phyloP scores from a whole-genome alignment of 345 rosid genomes.

The Iberis pinnata region DNA sequence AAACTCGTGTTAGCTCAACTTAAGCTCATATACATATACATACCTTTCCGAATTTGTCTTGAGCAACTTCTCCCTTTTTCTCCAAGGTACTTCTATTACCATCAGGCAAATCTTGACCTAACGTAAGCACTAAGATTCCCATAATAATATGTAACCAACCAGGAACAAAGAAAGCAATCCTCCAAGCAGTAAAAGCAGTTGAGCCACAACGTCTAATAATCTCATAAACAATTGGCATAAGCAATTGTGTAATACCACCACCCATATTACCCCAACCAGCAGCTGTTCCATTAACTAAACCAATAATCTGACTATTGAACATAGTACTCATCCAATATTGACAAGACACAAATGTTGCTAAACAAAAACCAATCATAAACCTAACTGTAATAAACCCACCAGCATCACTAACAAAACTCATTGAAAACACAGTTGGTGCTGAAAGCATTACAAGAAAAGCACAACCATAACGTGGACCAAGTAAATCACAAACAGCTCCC shows the following conservation, averaged over 20 bases:
- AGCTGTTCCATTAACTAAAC: constrained; percentile 69
- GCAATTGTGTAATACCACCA: constrained; percentile 62
- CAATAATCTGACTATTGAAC: constrained; percentile 70
- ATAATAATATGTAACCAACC: constrained; percentile 55
- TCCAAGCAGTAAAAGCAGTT: constrained; percentile 70
- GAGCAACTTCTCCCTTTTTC: constrained; percentile 52
- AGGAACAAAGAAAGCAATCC: constrained; percentile 67
- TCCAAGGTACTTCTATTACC: constrained; percentile 53
- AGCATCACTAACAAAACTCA: constrained; percentile 46
- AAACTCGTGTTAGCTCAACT: no score
- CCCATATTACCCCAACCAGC: constrained; percentile 94
- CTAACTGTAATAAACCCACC: constrained; percentile 54
- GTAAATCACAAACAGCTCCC: constrained; percentile 70
- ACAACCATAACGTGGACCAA: constrained; percentile 68
- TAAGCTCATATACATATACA: no score
- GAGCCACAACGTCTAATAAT: constrained; percentile 43
- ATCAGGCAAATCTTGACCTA: constrained; percentile 81
- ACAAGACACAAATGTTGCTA: constrained; percentile 80
- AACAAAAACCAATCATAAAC: constrained; percentile 79
- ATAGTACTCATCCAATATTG: constrained; percentile 91
- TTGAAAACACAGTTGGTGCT: constrained; percentile 70
- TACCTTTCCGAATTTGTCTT: constrained; percentile 67
- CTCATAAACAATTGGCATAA: constrained; percentile 68
- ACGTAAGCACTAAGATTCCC: constrained; percentile 58
- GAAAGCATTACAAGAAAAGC: constrained; percentile 62